phyloP scores from a whole-genome alignment of 2,329 filamentous ascomycete species.

The Metarhizium robertsii region DNA sequence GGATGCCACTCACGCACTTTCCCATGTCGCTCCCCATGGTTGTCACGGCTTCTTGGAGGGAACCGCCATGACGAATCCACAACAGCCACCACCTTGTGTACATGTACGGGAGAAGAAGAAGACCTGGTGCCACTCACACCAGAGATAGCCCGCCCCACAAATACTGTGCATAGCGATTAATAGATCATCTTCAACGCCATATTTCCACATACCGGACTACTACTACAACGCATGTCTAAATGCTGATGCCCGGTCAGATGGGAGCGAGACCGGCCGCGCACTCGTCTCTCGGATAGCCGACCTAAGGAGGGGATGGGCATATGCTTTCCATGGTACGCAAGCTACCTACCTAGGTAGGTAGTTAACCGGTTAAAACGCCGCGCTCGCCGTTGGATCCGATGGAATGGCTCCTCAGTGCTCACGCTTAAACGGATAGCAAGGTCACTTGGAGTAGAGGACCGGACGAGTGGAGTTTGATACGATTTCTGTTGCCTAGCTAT shows the following conservation, averaged over 20 bases:
- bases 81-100: neutral
- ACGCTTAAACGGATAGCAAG: too few relatives aligned
- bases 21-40: neutral
- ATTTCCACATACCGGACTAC: neutral
- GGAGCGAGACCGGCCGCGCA: neutral
- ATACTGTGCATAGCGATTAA: neutral
- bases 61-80: neutral
- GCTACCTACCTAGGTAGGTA: too few relatives aligned
- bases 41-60: neutral
- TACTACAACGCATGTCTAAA: neutral
- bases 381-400: too few relatives aligned
- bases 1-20: constrained; percentile 1
- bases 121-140: neutral
- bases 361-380: too few relatives aligned
- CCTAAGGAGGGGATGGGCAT: neutral
- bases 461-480: neutral
- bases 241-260: neutral
- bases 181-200: neutral
- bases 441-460: too few relatives aligned
- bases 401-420: too few relatives aligned
- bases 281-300: neutral
- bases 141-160: neutral
- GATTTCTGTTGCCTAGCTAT: constrained; percentile 1
- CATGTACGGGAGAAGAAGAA: neutral
- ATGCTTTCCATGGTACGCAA: too few relatives aligned